A percentile compares a stretch with the other conserved stretches of the same genome.
phyloP scores from a whole-genome alignment of 306 rosid genomes.

The Dalbergia cultrata region DNA sequence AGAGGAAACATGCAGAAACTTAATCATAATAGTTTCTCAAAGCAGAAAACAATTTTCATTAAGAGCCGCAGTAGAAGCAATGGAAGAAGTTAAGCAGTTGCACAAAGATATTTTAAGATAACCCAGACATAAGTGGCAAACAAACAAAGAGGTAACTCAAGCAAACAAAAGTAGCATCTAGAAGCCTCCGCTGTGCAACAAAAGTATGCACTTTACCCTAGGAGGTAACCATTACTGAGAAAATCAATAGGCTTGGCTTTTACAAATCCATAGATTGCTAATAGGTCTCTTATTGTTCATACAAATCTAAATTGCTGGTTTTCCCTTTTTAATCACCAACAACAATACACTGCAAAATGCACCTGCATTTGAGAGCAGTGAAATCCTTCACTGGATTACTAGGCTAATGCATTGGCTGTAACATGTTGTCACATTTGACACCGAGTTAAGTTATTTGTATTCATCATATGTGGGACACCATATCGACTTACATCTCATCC shows the following conservation, averaged over 20 bases:
- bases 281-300: not conserved
- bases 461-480: no score
- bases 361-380: conserved; percentile 2
- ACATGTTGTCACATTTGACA: not conserved
- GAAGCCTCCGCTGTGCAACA: not conserved
- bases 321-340: not conserved
- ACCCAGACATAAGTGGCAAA: conserved; percentile 1
- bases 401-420: no score
- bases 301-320: not conserved
- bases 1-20: not conserved
- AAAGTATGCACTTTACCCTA: not conserved
- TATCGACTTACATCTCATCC: no score
- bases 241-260: not conserved
- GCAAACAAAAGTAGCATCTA: conserved; percentile 34
- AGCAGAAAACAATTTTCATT: not conserved
- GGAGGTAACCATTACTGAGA: not conserved
- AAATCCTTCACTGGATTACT: no score
- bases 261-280: not conserved
- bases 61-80: not conserved
- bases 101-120: not conserved
- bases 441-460: no score
- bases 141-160: not conserved
- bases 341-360: not conserved
- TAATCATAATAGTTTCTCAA: not conserved
- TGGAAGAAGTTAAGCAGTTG: not conserved